phyloP scores from a whole-genome alignment of 768 basidiomycete genomes.

The Hygrophoropsis aurantiaca region DNA sequence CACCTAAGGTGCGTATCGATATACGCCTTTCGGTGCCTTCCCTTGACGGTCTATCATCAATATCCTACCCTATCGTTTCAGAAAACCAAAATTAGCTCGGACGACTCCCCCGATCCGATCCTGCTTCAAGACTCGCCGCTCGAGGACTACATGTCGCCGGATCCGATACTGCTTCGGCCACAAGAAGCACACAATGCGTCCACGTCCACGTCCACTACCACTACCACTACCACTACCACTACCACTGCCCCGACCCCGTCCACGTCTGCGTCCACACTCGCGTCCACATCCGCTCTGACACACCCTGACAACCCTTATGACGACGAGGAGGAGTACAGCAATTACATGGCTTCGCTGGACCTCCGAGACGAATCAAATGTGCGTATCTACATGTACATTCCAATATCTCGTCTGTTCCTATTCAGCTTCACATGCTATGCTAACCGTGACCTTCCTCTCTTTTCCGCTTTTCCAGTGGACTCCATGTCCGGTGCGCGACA shows the following conservation, averaged over 20 bases:
- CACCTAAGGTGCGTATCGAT: too few species aligned
- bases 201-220: too few species aligned
- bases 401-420: too few species aligned
- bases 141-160: neutral
- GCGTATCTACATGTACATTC: neutral
- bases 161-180: neutral
- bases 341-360: conserved; percentile 26
- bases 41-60: too few species aligned
- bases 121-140: neutral
- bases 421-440: too few species aligned
- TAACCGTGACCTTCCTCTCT: neutral
- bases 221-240: neutral
- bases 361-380: conserved; percentile 31
- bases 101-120: neutral
- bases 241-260: neutral
- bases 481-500: conserved; percentile 23
- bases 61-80: conserved; percentile 1
- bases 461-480: conserved; percentile 23
- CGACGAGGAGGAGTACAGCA: conserved; percentile 22
- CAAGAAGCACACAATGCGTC: too few species aligned
- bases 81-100: conserved; percentile 19
- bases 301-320: neutral
- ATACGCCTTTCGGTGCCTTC: too few species aligned
- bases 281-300: conserved; percentile 1
- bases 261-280: neutral